A percentile compares a stretch with the other conserved stretches of the same genome.
Conservation (phyloP, 2,329 filamentous ascomycete genomes). For the Fusarium temperatum region DNA sequence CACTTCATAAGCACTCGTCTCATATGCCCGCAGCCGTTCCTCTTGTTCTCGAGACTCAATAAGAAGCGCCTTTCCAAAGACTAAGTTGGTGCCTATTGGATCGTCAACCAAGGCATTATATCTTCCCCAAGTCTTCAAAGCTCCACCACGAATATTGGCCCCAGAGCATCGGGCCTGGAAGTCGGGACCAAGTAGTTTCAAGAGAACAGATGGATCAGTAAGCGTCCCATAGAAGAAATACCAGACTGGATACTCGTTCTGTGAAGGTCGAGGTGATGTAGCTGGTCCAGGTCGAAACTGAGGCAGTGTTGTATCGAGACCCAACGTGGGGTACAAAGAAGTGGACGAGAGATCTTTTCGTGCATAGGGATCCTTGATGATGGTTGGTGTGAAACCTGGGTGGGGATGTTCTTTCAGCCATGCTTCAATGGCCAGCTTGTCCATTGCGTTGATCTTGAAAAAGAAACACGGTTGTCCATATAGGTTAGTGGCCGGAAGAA, state of each 20-base stretch:
- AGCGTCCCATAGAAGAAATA: slow-evolving; percentile 15
- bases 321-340: not conserved
- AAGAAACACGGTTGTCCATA: not conserved
- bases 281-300: not conserved
- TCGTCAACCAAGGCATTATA: slow-evolving; percentile 9
- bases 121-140: not conserved
- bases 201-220: not conserved
- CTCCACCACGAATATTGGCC: not conserved
- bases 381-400: not conserved
- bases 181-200: not conserved
- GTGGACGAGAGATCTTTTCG: not conserved
- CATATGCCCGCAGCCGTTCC: not conserved
- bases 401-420: not conserved
- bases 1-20: slow-evolving; percentile 3
- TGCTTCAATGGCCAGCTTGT: not conserved
- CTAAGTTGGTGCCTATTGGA: rapidly evolving
- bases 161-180: not conserved
- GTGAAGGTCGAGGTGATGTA: not conserved
- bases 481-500: not conserved
- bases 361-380: not conserved
- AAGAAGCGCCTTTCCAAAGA: not conserved
- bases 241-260: slow-evolving; percentile 3
- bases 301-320: slow-evolving; percentile 8
- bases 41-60: not conserved
- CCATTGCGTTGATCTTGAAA: not conserved